phyloP scores from a whole-genome alignment of 2,329 filamentous ascomycete genomes.

The Dothistroma pini region DNA sequence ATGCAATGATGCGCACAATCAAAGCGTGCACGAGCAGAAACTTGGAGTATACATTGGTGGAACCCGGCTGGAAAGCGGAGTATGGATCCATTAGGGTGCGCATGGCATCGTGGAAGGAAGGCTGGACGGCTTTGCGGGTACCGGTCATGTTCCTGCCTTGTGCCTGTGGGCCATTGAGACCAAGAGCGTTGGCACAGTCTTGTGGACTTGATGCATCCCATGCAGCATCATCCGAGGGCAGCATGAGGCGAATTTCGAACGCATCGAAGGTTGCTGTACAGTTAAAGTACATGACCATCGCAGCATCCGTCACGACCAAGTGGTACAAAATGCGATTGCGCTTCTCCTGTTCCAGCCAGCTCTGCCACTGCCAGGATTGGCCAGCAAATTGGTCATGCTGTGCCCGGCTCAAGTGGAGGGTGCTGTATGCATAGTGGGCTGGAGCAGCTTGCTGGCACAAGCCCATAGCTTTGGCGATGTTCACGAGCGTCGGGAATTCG shows the following conservation, averaged over 20 bases:
- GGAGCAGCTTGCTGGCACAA: constrained; percentile 53
- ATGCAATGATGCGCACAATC: constrained; percentile 58
- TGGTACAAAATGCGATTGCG: constrained; percentile 63
- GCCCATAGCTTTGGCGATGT: constrained; percentile 55
- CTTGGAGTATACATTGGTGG: constrained; percentile 69
- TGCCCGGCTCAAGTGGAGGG: constrained; percentile 56
- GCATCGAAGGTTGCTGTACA: constrained; percentile 59
- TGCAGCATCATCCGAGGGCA: constrained; percentile 68
- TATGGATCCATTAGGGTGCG: constrained; percentile 58
- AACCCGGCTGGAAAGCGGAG: constrained; percentile 59
- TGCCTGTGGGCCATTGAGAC: constrained; percentile 56
- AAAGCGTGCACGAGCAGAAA: constrained; percentile 70
- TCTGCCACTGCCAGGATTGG: constrained; percentile 59
- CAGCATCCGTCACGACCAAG: constrained; percentile 61
- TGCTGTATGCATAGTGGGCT: constrained; percentile 52
- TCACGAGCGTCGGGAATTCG: constrained; percentile 56
- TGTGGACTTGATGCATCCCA: constrained; percentile 63
- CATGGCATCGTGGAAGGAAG: constrained; percentile 60
- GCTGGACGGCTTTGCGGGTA: constrained; percentile 61
- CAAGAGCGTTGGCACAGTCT: constrained; percentile 63
- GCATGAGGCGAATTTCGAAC: constrained; percentile 62
- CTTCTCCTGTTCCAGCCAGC: constrained; percentile 69
- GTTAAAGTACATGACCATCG: constrained; percentile 70
- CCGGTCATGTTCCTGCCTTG: constrained; percentile 60
- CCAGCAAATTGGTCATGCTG: constrained; percentile 47